phyloP scores from a whole-genome alignment of 352 stramenopile species.

The Globisporangium perplexum region DNA sequence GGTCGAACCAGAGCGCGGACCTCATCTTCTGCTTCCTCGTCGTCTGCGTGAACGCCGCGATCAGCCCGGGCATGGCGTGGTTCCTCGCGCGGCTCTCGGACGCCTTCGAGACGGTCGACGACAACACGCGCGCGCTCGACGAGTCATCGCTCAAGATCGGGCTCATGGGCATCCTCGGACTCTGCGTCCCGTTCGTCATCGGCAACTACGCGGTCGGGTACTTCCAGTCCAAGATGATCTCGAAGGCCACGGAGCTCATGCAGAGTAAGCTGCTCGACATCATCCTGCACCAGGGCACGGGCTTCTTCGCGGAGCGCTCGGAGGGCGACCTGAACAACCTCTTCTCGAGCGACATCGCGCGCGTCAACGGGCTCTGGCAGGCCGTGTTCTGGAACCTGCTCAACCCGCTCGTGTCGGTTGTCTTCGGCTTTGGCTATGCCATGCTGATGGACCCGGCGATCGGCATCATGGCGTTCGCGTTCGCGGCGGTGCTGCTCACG shows the following conservation, averaged over 20 bases:
- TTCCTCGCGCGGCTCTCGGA: constrained; percentile 71
- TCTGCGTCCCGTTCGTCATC: constrained; percentile 82
- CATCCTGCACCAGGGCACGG: constrained; percentile 72
- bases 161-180: constrained; percentile 64
- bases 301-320: constrained; percentile 80
- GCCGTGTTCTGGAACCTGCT: constrained; percentile 87
- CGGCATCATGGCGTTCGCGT: constrained; percentile 79
- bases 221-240: constrained; percentile 90
- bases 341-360: constrained; percentile 81
- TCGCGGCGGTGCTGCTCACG: constrained; percentile 72
- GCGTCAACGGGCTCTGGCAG: constrained; percentile 83
- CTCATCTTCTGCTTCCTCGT: constrained; percentile 75
- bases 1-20: constrained; percentile 76
- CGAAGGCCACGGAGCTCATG: constrained; percentile 78
- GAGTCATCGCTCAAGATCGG: constrained; percentile 55
- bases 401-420: constrained; percentile 70
- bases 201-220: constrained; percentile 85
- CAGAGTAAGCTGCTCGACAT: constrained; percentile 71
- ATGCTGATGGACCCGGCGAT: constrained; percentile 80
- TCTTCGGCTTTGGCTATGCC: constrained; percentile 82
- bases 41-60: constrained; percentile 77
- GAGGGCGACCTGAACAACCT: constrained; percentile 88
- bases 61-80: constrained; percentile 74
- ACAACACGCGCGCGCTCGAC: constrained; percentile 24
- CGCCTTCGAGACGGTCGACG: constrained; percentile 46